Evolutionary conservation across 1,284 basidiomycete genomes (phyloP), one percentile per base, ranked within the genome.

Genomic region (Cutaneotrichosporon dermatis): DNA sequence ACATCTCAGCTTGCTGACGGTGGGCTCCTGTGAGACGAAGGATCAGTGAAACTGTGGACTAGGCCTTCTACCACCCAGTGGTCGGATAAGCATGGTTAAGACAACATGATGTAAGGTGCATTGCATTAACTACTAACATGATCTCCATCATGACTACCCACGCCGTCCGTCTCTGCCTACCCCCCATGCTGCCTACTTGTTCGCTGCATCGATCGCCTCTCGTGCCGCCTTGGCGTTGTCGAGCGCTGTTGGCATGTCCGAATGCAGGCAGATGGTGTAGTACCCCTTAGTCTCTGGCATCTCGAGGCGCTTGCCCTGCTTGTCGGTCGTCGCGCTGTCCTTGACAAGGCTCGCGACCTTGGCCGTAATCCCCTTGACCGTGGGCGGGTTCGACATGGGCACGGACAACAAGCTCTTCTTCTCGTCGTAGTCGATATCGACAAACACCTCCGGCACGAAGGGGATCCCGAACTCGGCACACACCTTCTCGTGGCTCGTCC

Each of bases 291-390:
- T 51, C 15, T 44, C 59, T 6, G 55, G 55, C 15, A 64, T 53
- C 10, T 45, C 42, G 12, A 61, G 54, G 39, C 34, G 10, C 44
- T 61, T 59, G 49, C 60, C 63, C 48, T 64, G 51, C 55, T 59
- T 61, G 56, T 61, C 59, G 11, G 48, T 34, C 16, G 59, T 57
- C 3, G 51, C 25, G 12, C 45, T 50, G 74, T 89, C 88, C n/a
- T 80, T 82, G 73, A 89, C 86, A 67, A 85, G 83, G 74, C 89
- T 87, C 12, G 79, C 82, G 73, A 89, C 86, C 70, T 89, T 90
- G 62, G 82, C 82, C 78, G 86, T 85, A 60, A 89, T 81, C 73
- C 85, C 85, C 57, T 65, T 57, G 36, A 53, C 34, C 10, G 58
- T 61, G 41, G 48, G 46, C 39, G 54, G 54, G 41, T 62, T 58